Conservation (phyloP, 768 basidiomycete genomes). For the Kwoniella sp. region DNA sequence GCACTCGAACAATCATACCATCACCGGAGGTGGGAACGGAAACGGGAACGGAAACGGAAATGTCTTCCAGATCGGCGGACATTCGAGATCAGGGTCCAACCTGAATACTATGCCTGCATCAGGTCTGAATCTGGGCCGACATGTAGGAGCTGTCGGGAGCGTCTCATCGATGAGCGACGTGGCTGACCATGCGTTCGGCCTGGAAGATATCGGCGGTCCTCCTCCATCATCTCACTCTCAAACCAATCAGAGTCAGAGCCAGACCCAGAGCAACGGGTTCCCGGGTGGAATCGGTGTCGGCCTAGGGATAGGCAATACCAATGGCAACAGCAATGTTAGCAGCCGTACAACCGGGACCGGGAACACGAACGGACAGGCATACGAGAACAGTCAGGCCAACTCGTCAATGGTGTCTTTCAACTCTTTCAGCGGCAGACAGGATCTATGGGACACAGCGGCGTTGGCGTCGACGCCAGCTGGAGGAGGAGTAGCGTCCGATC, state of each 20-base stretch:
- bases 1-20: not conserved
- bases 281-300: no score
- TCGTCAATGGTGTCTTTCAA: constrained; percentile 13
- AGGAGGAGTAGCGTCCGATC: not conserved
- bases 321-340: not conserved
- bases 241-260: not conserved
- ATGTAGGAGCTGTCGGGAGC: constrained; percentile 8
- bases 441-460: constrained; percentile 10
- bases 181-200: constrained; percentile 14
- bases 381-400: constrained; percentile 1
- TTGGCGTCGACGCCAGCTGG: not conserved
- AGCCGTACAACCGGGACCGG: not conserved
- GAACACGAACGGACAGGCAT: not conserved
- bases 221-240: no score
- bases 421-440: constrained; percentile 15
- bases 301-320: not conserved
- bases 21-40: not conserved
- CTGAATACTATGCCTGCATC: not conserved
- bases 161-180: constrained; percentile 16
- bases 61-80: not conserved
- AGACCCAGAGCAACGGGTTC: not conserved
- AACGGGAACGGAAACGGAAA: not conserved
- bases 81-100: not conserved
- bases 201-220: constrained; percentile 12
- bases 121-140: not conserved